Percentiles rank a stretch among this genome's conserved stretches.
Conservation (phyloP, 1,284 basidiomycete genomes). For the Ceratorhiza oryzae-sativae region DNA sequence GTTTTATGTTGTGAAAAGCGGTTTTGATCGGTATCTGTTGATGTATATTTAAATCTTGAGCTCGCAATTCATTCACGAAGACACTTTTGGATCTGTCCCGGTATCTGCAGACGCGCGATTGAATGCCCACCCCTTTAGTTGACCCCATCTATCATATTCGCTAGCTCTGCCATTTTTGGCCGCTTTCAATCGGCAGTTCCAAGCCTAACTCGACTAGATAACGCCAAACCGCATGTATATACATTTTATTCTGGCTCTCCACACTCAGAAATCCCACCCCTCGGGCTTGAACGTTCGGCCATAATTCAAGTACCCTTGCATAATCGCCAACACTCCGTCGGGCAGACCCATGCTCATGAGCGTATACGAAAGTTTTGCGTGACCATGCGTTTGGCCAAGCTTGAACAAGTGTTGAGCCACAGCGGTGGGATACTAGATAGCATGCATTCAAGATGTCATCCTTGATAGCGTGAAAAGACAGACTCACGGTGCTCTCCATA, state of each 20-base stretch:
- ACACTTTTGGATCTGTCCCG: too few relatives aligned
- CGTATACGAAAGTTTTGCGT: constrained; percentile 93
- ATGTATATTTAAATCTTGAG: too few relatives aligned
- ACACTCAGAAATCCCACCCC: constrained; percentile 46
- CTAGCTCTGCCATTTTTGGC: too few relatives aligned
- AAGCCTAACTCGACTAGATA: not conserved
- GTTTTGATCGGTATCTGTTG: too few relatives aligned
- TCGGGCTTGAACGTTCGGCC: constrained; percentile 84
- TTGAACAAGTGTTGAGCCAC: constrained; percentile 92
- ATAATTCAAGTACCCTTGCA: constrained; percentile 83
- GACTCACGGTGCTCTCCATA: constrained; percentile 79
- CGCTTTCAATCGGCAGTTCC: too few relatives aligned
- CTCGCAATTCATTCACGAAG: too few relatives aligned
- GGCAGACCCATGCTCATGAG: constrained; percentile 92
- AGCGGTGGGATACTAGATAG: constrained; percentile 90
- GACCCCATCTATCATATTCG: too few relatives aligned
- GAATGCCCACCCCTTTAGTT: too few relatives aligned
- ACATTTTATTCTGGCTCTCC: not conserved
- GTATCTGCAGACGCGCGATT: too few relatives aligned
- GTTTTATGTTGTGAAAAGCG: too few relatives aligned
- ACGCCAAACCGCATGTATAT: not conserved
- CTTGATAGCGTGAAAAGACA: constrained; percentile 15
- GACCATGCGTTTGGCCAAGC: constrained; percentile 91
- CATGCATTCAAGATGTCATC: too few relatives aligned
- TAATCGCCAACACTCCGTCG: constrained; percentile 82